Conservation (phyloP, 371 early-diverging fungal species). For the Mortierella sp. region DNA sequence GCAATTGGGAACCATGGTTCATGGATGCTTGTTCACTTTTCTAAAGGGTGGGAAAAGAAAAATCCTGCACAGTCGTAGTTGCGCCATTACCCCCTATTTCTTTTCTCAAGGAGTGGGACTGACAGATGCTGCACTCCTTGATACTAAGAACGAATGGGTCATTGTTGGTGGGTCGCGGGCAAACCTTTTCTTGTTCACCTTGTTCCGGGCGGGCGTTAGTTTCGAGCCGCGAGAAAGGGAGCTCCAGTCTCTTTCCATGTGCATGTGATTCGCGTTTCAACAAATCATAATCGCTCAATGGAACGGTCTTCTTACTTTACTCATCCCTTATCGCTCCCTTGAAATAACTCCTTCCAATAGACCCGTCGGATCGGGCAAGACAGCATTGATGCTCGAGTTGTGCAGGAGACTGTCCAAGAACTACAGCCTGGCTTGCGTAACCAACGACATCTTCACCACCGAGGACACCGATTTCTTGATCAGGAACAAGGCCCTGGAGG, state of each 20-base stretch:
- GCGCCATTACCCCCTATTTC: background rate
- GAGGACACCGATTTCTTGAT: constrained; percentile 96
- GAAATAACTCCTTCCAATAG: constrained; percentile 53
- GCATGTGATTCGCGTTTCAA: background rate
- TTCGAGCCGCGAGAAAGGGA: no score
- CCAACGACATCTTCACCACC: constrained; percentile 90
- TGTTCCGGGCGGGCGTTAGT: background rate
- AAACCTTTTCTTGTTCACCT: background rate
- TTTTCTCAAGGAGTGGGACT: no score
- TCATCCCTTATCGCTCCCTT: constrained; percentile 4
- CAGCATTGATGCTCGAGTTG: constrained; percentile 93
- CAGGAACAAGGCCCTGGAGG: constrained; percentile 87
- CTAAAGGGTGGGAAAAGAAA: background rate
- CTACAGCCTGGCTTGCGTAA: constrained; percentile 88
- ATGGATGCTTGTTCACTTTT: background rate
- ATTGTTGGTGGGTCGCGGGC: no score
- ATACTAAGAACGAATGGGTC: no score
- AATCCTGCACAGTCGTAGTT: background rate
- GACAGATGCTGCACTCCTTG: no score
- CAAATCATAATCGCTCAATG: constrained; percentile 17
- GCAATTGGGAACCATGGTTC: background rate
- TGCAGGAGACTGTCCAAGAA: constrained; percentile 84
- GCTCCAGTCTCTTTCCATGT: background rate
- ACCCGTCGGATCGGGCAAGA: constrained; percentile 96
- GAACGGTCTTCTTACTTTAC: background rate